phyloP scores from a whole-genome alignment of 208 protist species.

The Trypanosoma avium region DNA sequence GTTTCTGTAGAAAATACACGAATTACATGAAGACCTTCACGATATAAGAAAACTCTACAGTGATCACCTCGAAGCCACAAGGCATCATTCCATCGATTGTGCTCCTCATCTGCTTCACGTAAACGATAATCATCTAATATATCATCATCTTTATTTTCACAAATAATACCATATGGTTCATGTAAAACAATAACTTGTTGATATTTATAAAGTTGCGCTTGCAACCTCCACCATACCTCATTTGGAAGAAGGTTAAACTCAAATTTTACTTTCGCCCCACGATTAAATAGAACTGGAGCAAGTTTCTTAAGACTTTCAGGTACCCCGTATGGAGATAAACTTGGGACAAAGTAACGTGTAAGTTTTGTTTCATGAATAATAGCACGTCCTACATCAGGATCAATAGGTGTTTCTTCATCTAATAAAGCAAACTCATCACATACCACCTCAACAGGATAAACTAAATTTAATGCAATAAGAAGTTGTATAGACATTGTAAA shows the following conservation, averaged over 20 bases:
- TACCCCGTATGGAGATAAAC: conserved; percentile 58
- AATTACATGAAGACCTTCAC: conserved; percentile 56
- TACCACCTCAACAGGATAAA: conserved; percentile 67
- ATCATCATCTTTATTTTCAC: conserved; percentile 45
- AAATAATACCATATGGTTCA: conserved; percentile 37
- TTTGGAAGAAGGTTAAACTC: conserved; percentile 89
- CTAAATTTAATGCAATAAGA: conserved; percentile 67
- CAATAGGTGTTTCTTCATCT: conserved; percentile 62
- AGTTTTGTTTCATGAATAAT: conserved; percentile 34
- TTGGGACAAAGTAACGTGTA: conserved; percentile 81
- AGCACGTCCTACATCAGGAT: conserved; percentile 38
- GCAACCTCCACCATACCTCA: conserved; percentile 86
- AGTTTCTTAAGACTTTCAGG: conserved; percentile 56
- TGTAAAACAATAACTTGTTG: conserved; percentile 61
- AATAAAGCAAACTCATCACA: conserved; percentile 67
- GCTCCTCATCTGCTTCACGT: conserved; percentile 75
- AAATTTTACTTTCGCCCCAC: conserved; percentile 66
- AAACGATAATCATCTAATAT: conserved; percentile 63
- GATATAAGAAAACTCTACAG: conserved; percentile 77
- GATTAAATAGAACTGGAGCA: conserved; percentile 75
- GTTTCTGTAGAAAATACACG: conserved; percentile 65
- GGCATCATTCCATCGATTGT: conserved; percentile 84
- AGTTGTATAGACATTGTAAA: conserved; percentile 78
- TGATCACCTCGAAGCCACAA: conserved; percentile 71
- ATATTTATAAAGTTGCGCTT: conserved; percentile 63